Evolutionary conservation across 1,284 basidiomycete genomes (phyloP).

Genomic region (Athelia psychrophila): DNA sequence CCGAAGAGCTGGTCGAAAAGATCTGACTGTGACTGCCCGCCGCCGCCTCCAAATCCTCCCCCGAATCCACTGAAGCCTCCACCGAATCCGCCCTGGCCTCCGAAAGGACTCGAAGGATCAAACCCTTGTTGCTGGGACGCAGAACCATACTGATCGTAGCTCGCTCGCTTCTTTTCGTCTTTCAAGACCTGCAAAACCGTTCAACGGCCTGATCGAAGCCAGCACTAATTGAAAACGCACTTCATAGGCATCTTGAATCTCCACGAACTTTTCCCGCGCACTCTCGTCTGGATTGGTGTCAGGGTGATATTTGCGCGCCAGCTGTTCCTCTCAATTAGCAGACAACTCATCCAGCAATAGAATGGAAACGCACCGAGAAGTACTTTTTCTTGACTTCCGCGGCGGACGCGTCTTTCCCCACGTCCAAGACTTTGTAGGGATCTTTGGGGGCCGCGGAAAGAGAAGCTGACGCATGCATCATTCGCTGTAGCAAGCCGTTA

Average conservation of each 20-base stretch:
- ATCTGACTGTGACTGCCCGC: slow-evolving; percentile 53
- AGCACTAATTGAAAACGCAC: slow-evolving; percentile 36
- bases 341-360: too few species aligned
- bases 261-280: slow-evolving; percentile 92
- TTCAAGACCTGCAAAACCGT: slow-evolving; percentile 72
- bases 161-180: slow-evolving; percentile 90
- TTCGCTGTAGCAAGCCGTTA: slow-evolving; percentile 47
- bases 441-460: slow-evolving; percentile 66
- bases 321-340: slow-evolving; percentile 40
- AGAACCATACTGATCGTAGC: slow-evolving; percentile 95
- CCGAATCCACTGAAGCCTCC: slow-evolving; percentile 53
- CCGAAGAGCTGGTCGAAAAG: slow-evolving; percentile 91
- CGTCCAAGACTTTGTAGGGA: slow-evolving; percentile 90
- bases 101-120: slow-evolving; percentile 79
- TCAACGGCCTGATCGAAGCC: slow-evolving; percentile 12
- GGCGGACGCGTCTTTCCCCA: slow-evolving; percentile 79
- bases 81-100: slow-evolving; percentile 38
- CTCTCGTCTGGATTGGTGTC: slow-evolving; percentile 94
- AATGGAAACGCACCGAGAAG: slow-evolving; percentile 68
- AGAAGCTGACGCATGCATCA: slow-evolving; percentile 69
- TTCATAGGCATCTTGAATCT: slow-evolving; percentile 98
- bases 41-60: slow-evolving; percentile 61
- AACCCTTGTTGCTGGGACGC: slow-evolving; percentile 94
- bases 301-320: slow-evolving; percentile 97
- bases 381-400: slow-evolving; percentile 97